These are phyloP conservation scores for Ascoidea rubescens DNA, from an alignment of 805 yeast genomes.

Conservation along the genomic window DNA sequence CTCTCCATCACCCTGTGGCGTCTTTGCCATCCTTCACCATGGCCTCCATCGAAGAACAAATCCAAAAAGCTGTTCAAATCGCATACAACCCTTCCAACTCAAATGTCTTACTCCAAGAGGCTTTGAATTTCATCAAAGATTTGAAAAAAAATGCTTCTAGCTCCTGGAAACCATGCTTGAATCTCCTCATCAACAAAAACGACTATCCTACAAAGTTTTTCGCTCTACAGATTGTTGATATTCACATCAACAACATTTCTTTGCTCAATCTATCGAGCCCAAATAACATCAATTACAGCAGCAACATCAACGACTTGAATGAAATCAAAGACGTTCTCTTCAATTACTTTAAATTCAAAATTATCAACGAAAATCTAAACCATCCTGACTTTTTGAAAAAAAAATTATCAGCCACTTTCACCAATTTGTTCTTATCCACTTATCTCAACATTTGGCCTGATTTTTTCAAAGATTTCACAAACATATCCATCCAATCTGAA, in stretches of 20 bases:
- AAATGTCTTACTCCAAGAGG: slow-evolving; percentile 44
- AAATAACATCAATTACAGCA: too few relatives aligned
- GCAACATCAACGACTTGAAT: slow-evolving; percentile 9
- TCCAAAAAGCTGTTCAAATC: slow-evolving; percentile 77
- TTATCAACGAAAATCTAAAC: slow-evolving; percentile 9
- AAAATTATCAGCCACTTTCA: slow-evolving; percentile 42
- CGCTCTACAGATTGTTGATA: slow-evolving; percentile 55
- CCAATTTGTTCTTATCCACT: slow-evolving; percentile 32
- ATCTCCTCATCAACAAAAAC: slow-evolving; percentile 28
- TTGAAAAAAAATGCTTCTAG: slow-evolving; percentile 35
- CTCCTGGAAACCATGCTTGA: slow-evolving; percentile 42
- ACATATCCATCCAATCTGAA: slow-evolving; percentile 19
- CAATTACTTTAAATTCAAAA: slow-evolving; percentile 6
- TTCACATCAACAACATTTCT: slow-evolving; percentile 28
- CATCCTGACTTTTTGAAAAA: slow-evolving; percentile 35
- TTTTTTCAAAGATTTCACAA: slow-evolving; percentile 35
- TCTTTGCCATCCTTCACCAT: too few relatives aligned
- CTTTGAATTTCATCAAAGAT: slow-evolving; percentile 5
- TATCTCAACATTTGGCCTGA: slow-evolving; percentile 35
- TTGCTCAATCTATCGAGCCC: too few relatives aligned
- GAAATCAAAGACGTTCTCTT: slow-evolving; percentile 14
- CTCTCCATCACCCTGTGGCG: too few relatives aligned
- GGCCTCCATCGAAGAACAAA: slow-evolving; percentile 27
- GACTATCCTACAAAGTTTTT: slow-evolving; percentile 46
- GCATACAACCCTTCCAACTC: slow-evolving; percentile 65